Evolutionary conservation across 352 stramenopile species (phyloP).

Genomic region (Aphanomyces cochlioides): DNA sequence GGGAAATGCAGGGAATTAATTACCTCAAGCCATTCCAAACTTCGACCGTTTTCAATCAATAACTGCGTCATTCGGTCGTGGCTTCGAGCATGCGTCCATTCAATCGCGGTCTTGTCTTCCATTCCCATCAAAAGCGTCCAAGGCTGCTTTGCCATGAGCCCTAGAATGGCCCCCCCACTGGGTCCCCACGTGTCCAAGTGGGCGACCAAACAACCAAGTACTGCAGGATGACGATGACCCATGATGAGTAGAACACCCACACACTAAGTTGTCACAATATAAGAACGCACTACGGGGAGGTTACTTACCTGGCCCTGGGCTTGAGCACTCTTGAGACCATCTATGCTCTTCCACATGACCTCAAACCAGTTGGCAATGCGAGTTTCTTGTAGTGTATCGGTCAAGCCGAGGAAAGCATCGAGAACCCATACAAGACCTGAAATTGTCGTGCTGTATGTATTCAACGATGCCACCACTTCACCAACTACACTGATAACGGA

Average conservation of each 20-base stretch:
- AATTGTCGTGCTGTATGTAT: not conserved
- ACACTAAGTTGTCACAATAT: not conserved
- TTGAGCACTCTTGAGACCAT: constrained; percentile 11
- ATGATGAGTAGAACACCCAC: constrained; percentile 21
- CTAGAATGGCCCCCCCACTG: not conserved
- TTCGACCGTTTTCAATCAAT: not conserved
- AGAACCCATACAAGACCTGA: constrained; percentile 15
- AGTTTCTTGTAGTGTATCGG: constrained; percentile 10
- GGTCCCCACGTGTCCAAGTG: constrained; percentile 14
- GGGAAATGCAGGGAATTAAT: not conserved
- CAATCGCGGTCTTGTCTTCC: not conserved
- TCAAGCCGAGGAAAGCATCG: constrained; percentile 14
- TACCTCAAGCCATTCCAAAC: constrained; percentile 24
- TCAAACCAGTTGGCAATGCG: constrained; percentile 15
- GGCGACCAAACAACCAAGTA: not conserved
- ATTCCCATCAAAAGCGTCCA: constrained; percentile 6
- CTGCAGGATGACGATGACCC: constrained; percentile 6
- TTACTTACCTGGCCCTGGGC: constrained; percentile 23
- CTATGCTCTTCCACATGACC: constrained; percentile 8
- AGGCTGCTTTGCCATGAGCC: constrained; percentile 14
- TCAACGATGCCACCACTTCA: constrained; percentile 12
- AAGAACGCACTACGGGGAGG: not conserved
- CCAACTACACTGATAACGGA: constrained; percentile 24
- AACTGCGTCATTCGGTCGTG: constrained; percentile 8
- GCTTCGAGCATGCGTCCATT: not conserved